Evolutionary conservation across 2,329 filamentous ascomycete species (phyloP).

Genomic region (Didymella sp.): DNA sequence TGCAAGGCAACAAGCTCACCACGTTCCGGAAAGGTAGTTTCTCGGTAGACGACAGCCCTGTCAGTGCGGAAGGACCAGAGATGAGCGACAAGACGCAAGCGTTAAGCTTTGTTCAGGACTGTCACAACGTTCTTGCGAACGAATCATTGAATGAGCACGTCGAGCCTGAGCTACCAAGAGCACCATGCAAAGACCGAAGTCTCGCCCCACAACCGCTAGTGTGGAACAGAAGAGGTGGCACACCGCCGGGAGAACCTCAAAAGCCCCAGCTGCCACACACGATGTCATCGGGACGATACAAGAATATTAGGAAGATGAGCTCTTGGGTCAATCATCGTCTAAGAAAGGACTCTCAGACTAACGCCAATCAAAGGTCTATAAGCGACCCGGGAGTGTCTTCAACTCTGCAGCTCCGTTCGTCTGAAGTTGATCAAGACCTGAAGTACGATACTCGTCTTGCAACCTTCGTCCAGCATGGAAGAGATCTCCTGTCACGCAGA

Average conservation of each 20-base stretch:
- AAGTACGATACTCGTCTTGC: background rate
- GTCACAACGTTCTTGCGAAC: conserved; percentile 37
- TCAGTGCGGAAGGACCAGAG: conserved; percentile 14
- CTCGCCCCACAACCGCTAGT: conserved; percentile 27
- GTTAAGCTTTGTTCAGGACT: conserved; percentile 40
- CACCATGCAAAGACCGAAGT: conserved; percentile 14
- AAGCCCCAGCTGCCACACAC: background rate
- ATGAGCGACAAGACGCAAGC: conserved; percentile 27
- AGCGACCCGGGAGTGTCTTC: background rate
- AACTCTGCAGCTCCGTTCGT: background rate
- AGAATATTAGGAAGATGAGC: conserved; percentile 10
- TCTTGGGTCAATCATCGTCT: conserved; percentile 13
- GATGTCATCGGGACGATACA: background rate
- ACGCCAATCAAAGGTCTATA: background rate
- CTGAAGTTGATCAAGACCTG: background rate
- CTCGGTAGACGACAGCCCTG: background rate
- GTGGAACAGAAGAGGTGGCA: conserved; percentile 28
- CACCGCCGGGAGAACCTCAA: background rate
- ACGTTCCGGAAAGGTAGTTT: background rate
- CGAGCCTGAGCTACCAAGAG: background rate
- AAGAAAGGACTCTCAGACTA: background rate
- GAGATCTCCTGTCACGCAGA: conserved; percentile 3
- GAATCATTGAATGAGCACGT: conserved; percentile 28
- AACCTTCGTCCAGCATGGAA: conserved; percentile 6
- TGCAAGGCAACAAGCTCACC: background rate